phyloP scores from a whole-genome alignment of 257 asterid species.

The Sherardia arvensis region DNA sequence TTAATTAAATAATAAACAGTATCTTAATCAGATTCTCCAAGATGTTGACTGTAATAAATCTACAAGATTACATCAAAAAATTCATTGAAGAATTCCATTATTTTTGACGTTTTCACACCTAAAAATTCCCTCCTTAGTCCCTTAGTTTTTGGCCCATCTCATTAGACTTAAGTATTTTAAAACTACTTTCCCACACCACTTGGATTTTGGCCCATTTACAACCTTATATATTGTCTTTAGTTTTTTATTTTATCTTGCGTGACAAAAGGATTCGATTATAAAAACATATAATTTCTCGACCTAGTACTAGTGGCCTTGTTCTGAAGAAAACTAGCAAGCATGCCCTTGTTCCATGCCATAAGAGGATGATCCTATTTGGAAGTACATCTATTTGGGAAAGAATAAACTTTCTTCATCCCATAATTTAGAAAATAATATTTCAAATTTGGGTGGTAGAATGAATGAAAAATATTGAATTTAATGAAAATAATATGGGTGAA shows the following conservation, averaged over 20 bases:
- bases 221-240: not conserved
- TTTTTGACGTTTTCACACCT: constrained; percentile 7
- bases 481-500: no score
- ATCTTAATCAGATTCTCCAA: not conserved
- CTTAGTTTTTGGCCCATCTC: constrained; percentile 4
- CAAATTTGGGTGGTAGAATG: no score
- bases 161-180: not conserved
- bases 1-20: not conserved
- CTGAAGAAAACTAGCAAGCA: no score
- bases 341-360: no score
- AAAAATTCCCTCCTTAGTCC: constrained; percentile 8
- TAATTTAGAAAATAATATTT: no score
- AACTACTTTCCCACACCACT: not conserved
- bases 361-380: no score
- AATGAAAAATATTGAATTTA: no score
- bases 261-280: not conserved
- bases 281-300: no score
- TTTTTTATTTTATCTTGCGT: not conserved
- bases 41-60: constrained; percentile 14
- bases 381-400: no score
- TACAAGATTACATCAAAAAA: not conserved
- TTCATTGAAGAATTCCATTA: not conserved
- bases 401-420: no score
- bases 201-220: constrained; percentile 3
- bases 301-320: no score